Evolutionary conservation across 129 eudicot species (phyloP).

Genomic region (Chrysanthemum seticuspe): DNA sequence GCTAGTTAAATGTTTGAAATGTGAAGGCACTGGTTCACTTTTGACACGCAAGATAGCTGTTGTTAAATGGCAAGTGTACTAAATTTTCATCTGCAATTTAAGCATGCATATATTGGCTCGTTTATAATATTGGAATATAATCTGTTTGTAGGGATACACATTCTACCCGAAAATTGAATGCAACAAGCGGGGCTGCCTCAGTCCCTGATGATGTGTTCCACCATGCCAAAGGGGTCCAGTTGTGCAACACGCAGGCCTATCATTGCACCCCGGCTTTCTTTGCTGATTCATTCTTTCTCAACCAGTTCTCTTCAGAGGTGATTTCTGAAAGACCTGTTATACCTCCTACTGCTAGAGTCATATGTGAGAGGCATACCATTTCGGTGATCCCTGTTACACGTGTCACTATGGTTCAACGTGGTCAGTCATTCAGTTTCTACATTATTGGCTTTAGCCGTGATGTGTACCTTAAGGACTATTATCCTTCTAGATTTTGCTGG

Average conservation of each 20-base stretch:
- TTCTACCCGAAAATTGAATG: conserved; percentile 70
- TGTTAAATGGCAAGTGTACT: conserved; percentile 57
- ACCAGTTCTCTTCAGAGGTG: conserved; percentile 89
- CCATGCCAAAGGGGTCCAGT: conserved; percentile 87
- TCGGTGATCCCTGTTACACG: conserved; percentile 96
- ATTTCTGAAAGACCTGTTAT: conserved; percentile 76
- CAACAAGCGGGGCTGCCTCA: conserved; percentile 96
- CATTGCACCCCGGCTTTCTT: conserved; percentile 93
- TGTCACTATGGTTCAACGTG: conserved; percentile 66
- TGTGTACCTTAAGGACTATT: conserved; percentile 79
- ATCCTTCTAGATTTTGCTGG: conserved; percentile 96
- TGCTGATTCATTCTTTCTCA: conserved; percentile 87
- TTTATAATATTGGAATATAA: too few relatives aligned
- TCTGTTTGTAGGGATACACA: conserved; percentile 61
- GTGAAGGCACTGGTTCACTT: conserved; percentile 74
- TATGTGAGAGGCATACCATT: conserved; percentile 89
- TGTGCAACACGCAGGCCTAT: conserved; percentile 90
- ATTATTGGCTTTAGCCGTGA: conserved; percentile 78
- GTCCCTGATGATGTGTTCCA: conserved; percentile 98
- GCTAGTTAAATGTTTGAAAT: conserved; percentile 61
- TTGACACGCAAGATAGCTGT: conserved; percentile 69
- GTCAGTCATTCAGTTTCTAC: conserved; percentile 76
- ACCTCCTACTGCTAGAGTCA: conserved; percentile 66
- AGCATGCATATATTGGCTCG: background rate
- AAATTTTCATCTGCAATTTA: background rate